Conservation (phyloP, 2,329 filamentous ascomycete species). For the Alternaria novae-zelandiae region DNA sequence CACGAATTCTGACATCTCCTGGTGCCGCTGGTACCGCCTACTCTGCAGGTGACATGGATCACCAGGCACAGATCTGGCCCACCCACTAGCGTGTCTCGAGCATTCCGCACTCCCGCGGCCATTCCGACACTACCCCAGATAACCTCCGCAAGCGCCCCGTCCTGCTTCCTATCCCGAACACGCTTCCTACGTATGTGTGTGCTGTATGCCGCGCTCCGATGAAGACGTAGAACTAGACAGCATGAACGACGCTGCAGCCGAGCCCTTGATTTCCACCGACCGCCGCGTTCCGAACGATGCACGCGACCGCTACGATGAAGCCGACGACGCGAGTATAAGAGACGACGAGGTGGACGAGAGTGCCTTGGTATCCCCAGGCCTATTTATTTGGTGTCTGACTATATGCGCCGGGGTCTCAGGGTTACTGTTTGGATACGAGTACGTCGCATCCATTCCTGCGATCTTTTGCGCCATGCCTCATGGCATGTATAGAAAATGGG, state of each 20-base stretch:
- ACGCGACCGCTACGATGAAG: conserved; percentile 21
- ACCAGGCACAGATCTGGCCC: conserved; percentile 12
- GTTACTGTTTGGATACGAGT: conserved; percentile 68
- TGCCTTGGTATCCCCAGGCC: conserved; percentile 31
- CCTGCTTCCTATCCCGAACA: background rate
- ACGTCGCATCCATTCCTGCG: conserved; percentile 17
- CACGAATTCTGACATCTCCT: background rate
- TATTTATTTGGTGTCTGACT: conserved; percentile 63
- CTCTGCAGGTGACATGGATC: conserved; percentile 11
- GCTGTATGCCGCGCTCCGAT: conserved; percentile 13
- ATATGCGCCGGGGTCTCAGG: conserved; percentile 65
- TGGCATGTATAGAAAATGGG: background rate
- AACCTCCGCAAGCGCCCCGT: background rate
- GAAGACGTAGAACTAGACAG: conserved; percentile 32
- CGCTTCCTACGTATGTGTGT: background rate
- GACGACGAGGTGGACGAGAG: conserved; percentile 47
- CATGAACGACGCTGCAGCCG: conserved; percentile 40
- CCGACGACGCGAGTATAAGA: conserved; percentile 8
- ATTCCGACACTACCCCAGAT: conserved; percentile 16
- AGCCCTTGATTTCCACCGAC: conserved; percentile 38
- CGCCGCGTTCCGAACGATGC: conserved; percentile 14
- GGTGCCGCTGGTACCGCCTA: background rate
- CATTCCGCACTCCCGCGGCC: conserved; percentile 15
- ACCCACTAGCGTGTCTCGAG: conserved; percentile 10
- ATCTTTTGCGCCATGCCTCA: background rate